These are phyloP conservation scores for Diaporthe destruens DNA, from an alignment of 2,329 filamentous ascomycete species.

Conservation along the genomic window DNA sequence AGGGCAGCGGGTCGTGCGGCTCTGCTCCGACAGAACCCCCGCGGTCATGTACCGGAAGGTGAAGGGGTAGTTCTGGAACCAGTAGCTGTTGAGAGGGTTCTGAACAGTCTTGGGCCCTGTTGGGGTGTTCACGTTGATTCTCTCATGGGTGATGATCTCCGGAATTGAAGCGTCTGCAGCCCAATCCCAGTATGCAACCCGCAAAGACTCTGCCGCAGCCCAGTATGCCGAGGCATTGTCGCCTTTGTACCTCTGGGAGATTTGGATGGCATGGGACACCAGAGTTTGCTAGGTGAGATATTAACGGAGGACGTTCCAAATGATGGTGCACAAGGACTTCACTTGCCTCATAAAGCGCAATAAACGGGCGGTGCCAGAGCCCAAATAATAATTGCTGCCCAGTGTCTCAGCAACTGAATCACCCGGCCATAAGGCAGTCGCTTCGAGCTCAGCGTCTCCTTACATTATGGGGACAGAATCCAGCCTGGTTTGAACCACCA, in stretches of 20 bases:
- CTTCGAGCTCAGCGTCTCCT: conserved; percentile 40
- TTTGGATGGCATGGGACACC: conserved; percentile 58
- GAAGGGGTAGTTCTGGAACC: conserved; percentile 59
- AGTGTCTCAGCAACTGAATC: neutral
- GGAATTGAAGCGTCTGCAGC: conserved; percentile 59
- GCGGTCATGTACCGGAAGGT: conserved; percentile 46
- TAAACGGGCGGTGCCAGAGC: conserved; percentile 69
- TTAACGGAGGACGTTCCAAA: conserved; percentile 35
- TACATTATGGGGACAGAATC: conserved; percentile 64
- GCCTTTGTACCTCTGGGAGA: conserved; percentile 59
- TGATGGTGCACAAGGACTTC: no score
- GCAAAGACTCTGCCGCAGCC: conserved; percentile 59
- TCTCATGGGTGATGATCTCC: conserved; percentile 50
- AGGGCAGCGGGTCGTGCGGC: conserved; percentile 57
- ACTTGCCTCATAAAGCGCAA: conserved; percentile 66
- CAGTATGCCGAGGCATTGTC: conserved; percentile 54
- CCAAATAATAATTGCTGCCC: conserved; percentile 63
- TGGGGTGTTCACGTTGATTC: conserved; percentile 45
- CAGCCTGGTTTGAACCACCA: conserved; percentile 50
- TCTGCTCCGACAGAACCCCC: conserved; percentile 48
- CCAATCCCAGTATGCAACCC: conserved; percentile 70
- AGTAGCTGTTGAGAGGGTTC: conserved; percentile 67
- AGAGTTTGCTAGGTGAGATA: conserved; percentile 61
- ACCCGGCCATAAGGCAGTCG: neutral
- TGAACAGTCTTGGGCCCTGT: conserved; percentile 47